These are phyloP conservation scores for Allium fistulosum DNA, from an alignment of 106 monocot genomes.

Conservation along the genomic window DNA sequence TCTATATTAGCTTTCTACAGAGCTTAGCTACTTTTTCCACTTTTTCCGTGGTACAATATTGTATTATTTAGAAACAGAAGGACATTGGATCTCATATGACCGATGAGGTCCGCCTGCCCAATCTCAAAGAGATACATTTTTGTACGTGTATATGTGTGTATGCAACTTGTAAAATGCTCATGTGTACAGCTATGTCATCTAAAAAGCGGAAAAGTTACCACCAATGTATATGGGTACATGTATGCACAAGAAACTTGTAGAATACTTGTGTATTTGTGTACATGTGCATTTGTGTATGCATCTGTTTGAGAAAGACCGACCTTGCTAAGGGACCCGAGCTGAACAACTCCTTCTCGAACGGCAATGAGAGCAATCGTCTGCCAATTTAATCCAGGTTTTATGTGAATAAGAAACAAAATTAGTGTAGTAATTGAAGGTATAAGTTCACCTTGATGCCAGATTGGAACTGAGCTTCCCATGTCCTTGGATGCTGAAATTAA, in stretches of 20 bases:
- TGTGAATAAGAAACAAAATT: neutral
- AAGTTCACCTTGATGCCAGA: conserved; percentile 80
- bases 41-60: too few relatives aligned
- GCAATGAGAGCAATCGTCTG: conserved; percentile 98
- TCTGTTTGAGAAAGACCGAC: conserved; percentile 30
- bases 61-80: too few relatives aligned
- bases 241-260: neutral
- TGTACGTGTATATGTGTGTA: neutral
- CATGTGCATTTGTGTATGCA: conserved; percentile 5
- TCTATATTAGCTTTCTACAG: too few relatives aligned
- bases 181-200: neutral
- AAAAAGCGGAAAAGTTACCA: neutral
- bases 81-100: too few relatives aligned
- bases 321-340: conserved; percentile 82
- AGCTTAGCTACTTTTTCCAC: too few relatives aligned
- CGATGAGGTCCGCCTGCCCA: too few relatives aligned
- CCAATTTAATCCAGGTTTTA: neutral
- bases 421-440: neutral
- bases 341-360: conserved; percentile 94
- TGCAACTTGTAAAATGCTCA: neutral
- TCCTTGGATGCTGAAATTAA: conserved; percentile 84
- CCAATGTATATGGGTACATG: too few relatives aligned
- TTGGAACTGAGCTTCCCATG: conserved; percentile 99
- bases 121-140: too few relatives aligned
- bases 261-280: neutral